phyloP scores from a whole-genome alignment of 2,329 filamentous ascomycete genomes.

The Kalmusia sp. region DNA sequence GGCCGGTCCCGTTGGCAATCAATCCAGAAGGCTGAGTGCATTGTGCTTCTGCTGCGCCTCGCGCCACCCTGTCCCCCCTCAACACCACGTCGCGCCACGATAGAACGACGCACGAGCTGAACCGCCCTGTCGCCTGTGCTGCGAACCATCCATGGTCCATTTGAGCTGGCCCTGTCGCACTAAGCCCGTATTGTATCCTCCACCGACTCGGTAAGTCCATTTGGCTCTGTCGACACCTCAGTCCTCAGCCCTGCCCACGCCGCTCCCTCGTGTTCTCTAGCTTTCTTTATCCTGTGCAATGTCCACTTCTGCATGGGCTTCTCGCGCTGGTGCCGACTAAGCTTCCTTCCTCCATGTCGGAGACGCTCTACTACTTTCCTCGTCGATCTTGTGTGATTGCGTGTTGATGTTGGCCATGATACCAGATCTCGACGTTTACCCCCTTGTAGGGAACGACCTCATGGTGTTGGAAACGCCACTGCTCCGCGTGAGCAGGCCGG shows the following conservation, averaged over 20 bases:
- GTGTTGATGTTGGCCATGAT: constrained; percentile 19
- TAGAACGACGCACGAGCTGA: constrained; percentile 10
- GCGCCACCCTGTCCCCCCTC: constrained; percentile 14
- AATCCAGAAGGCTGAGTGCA: constrained; percentile 7
- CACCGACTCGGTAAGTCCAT: constrained; percentile 27
- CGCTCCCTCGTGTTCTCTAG: constrained; percentile 17
- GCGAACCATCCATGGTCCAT: constrained; percentile 13
- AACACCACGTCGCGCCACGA: constrained; percentile 9
- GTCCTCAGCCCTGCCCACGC: constrained; percentile 5
- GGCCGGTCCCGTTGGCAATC: constrained; percentile 8
- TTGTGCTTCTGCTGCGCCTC: constrained; percentile 23
- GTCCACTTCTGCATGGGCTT: constrained; percentile 1
- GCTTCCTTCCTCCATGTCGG: not conserved
- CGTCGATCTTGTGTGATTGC: constrained; percentile 11
- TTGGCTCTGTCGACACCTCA: constrained; percentile 10
- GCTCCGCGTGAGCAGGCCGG: constrained; percentile 77
- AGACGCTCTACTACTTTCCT: constrained; percentile 9
- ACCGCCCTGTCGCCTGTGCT: constrained; percentile 13
- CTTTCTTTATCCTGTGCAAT: constrained; percentile 10
- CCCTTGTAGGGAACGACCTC: constrained; percentile 24
- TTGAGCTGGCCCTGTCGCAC: constrained; percentile 21
- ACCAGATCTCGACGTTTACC: constrained; percentile 18
- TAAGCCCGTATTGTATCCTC: constrained; percentile 20
- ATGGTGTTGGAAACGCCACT: constrained; percentile 64
- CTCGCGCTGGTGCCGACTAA: not conserved